phyloP scores from a whole-genome alignment of 768 basidiomycete genomes.

The Kwoniella bestiolae region DNA sequence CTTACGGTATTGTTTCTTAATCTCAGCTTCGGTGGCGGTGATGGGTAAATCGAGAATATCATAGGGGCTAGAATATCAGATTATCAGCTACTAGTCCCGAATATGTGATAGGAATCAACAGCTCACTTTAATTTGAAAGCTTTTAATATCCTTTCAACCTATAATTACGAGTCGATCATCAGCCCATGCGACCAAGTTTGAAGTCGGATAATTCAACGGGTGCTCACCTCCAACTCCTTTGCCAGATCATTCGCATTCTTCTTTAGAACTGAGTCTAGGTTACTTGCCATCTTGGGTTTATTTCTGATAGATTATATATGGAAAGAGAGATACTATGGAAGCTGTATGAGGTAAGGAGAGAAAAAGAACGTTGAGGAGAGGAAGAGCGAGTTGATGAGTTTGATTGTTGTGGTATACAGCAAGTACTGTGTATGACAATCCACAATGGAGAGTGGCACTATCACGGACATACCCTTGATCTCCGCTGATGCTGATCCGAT shows the following conservation, averaged over 20 bases:
- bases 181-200: conserved; percentile 14
- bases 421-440: too few relatives aligned
- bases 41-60: conserved; percentile 82
- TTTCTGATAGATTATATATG: too few relatives aligned
- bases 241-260: conserved; percentile 42
- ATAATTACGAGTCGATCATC: background rate
- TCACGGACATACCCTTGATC: too few relatives aligned
- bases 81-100: background rate
- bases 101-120: background rate
- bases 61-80: conserved; percentile 73
- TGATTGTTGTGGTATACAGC: background rate
- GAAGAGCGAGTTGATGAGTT: background rate
- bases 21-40: conserved; percentile 67
- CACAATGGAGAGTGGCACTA: too few relatives aligned
- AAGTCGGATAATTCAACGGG: background rate
- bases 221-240: conserved; percentile 47
- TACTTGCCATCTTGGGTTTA: conserved; percentile 21
- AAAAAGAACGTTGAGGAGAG: background rate
- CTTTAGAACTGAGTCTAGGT: conserved; percentile 37
- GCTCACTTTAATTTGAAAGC: conserved; percentile 95
- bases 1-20: conserved; percentile 74
- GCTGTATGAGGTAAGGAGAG: background rate
- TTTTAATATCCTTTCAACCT: conserved; percentile 79
- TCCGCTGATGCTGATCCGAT: too few relatives aligned
- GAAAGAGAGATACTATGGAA: too few relatives aligned